These are phyloP conservation scores for Boletus fagicola DNA, from an alignment of 768 basidiomycete species.

Conservation along the genomic window DNA sequence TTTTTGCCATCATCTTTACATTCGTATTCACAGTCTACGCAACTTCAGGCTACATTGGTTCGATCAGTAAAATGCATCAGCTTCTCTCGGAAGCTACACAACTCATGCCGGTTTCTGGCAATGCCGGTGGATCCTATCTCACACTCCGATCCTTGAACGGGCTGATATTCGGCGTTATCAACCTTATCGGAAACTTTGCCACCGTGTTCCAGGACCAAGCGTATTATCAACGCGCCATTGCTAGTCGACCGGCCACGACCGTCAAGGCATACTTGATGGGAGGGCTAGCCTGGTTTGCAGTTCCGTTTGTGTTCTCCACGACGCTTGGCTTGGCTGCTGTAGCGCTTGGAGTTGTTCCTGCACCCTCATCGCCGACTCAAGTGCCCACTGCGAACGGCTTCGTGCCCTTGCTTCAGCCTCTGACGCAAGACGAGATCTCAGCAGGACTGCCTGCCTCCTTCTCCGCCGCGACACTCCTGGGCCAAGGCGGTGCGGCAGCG, in stretches of 20 bases:
- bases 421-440: slow-evolving; percentile 65
- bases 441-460: slow-evolving; percentile 88
- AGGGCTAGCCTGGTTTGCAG: slow-evolving; percentile 89
- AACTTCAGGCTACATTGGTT: slow-evolving; percentile 77
- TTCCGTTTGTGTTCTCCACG: slow-evolving; percentile 84
- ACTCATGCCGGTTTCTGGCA: slow-evolving; percentile 65
- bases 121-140: slow-evolving; percentile 82
- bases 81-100: slow-evolving; percentile 62
- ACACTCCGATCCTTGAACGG: slow-evolving; percentile 78
- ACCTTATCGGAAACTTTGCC: slow-evolving; percentile 81
- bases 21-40: slow-evolving; percentile 82
- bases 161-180: slow-evolving; percentile 82
- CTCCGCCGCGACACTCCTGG: slow-evolving; percentile 78
- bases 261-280: slow-evolving; percentile 91
- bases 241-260: slow-evolving; percentile 75
- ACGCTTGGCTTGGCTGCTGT: slow-evolving; percentile 87
- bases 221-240: slow-evolving; percentile 93
- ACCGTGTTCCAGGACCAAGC: slow-evolving; percentile 68
- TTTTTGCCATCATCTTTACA: slow-evolving; percentile 81
- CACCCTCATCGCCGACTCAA: slow-evolving; percentile 25
- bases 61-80: slow-evolving; percentile 72
- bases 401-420: slow-evolving; percentile 40
- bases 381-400: slow-evolving; percentile 50
- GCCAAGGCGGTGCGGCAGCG: slow-evolving; percentile 74
- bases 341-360: slow-evolving; percentile 57